Base-by-base conservation (phyloP, 345 rosid genomes). In the Eucalyptus camaldulensis region DNA sequence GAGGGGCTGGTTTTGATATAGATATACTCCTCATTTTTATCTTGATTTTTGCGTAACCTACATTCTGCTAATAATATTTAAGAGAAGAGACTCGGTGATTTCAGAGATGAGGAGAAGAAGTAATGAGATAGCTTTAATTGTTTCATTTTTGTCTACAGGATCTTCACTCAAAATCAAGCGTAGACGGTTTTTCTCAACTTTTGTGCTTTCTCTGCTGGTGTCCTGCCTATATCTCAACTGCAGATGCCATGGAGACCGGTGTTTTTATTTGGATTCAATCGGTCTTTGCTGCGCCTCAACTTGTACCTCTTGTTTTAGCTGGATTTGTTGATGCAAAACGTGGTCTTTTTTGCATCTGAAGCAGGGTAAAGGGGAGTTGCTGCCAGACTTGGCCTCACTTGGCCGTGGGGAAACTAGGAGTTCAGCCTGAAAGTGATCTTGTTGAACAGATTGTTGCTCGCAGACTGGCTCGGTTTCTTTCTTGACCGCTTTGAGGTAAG, bases 321-420 rank as follows among this genome's bases (percentile, higher is more conserved):
- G 99, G 96, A 92, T 99, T 98, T 89, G 99, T 97, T 90, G 99
- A 97, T 96, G 99, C 99, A 86, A 98, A 96, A 90, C 94, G 99
- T 76, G 99, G 99, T 86, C 96, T 98, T 98, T 87, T 98, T 98
- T 93, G 99, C 99, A 29, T 94, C 94, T 93, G 99, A 96, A 83
- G 94, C 93, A 86, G 92, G 92, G 89, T 95, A 92, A 88, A 93
- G 96, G 76, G 99, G 99, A 88, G 99, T 99, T 67, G 95, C 96
- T 89, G 98, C 99, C 85, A 98, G 94, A 90, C 90, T 94, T 90
- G 95, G 96, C 99, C 99, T 88, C 99, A 97, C 50, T 97, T 97
- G 92, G 91, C 95, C 86, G 95, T 97, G 76, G 99, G 99, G 91
- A 99, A 98, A 88, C 99, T 99, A 87, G 98, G 93, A 92, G 88